Evolutionary conservation across 208 protist genomes (phyloP).

Genomic region (Acanthamoeba triangularis): DNA sequence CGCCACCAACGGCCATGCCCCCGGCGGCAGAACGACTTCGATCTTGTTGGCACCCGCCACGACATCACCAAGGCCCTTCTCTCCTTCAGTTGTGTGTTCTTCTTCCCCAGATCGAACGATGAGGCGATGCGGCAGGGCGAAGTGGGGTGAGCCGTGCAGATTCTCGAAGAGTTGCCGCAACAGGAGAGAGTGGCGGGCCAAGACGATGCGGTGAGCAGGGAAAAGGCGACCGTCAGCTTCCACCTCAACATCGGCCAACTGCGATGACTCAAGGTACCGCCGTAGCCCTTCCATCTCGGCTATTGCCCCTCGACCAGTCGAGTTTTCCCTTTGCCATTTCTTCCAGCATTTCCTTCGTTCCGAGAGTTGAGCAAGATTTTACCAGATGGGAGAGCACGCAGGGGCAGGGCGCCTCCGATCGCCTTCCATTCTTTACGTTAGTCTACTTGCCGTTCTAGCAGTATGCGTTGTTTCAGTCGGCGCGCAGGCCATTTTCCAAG

Average conservation of each 20-base stretch:
- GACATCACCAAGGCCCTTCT: not conserved
- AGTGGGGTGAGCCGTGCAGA: not conserved
- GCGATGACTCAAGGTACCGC: not conserved
- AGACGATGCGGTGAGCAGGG: not conserved
- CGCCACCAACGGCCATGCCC: conserved; percentile 1
- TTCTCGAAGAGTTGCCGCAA: not conserved
- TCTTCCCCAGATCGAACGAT: not conserved
- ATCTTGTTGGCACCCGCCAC: not conserved
- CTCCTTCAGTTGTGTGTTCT: not conserved
- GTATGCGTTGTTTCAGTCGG: not conserved
- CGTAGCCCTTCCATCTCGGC: not conserved
- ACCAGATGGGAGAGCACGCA: not conserved
- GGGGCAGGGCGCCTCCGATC: not conserved
- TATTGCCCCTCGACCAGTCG: not conserved
- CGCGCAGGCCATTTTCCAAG: not conserved
- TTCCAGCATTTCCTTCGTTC: not conserved
- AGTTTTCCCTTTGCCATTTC: not conserved
- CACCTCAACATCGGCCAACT: not conserved
- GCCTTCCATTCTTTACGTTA: not conserved
- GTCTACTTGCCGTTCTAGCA: not conserved
- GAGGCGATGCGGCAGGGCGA: not conserved
- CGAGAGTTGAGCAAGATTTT: not conserved
- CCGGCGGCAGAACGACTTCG: not conserved
- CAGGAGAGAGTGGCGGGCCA: not conserved
- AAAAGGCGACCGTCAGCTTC: not conserved